Evolutionary conservation across 1,284 basidiomycete genomes (phyloP).

Genomic region (Sanghuangporus weigelae): DNA sequence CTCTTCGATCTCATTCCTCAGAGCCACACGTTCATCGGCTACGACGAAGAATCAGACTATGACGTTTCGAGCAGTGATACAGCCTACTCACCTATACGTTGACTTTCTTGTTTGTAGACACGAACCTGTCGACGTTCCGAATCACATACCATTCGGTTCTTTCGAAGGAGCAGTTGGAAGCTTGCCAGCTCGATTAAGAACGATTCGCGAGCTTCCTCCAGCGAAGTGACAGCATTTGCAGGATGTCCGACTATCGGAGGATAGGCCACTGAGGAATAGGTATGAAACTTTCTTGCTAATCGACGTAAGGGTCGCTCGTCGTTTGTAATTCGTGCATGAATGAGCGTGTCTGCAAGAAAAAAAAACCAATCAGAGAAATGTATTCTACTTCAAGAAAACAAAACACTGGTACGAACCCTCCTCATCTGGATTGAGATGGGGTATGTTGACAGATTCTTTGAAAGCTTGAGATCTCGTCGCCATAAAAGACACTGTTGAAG

Average conservation of each 20-base stretch:
- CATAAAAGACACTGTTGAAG: background rate
- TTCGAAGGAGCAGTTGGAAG: conserved; percentile 67
- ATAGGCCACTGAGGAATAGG: conserved; percentile 55
- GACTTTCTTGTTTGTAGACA: conserved; percentile 67
- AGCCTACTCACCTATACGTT: conserved; percentile 55
- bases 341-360: conserved; percentile 60
- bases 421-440: conserved; percentile 4
- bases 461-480: background rate
- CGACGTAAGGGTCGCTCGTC: conserved; percentile 58
- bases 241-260: conserved; percentile 39
- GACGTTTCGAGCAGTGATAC: background rate
- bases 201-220: conserved; percentile 70
- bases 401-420: background rate
- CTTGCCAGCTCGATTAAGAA: conserved; percentile 71
- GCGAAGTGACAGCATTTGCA: conserved; percentile 31
- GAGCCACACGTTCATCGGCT: conserved; percentile 66
- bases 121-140: conserved; percentile 77
- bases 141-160: conserved; percentile 73
- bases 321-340: conserved; percentile 70
- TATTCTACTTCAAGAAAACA: background rate
- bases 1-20: conserved; percentile 66
- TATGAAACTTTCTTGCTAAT: conserved; percentile 74
- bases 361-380: background rate
- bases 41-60: conserved; percentile 14
- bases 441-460: background rate